These are phyloP conservation scores for Linum trigynum DNA, from an alignment of 345 rosid genomes.

Conservation along the genomic window DNA sequence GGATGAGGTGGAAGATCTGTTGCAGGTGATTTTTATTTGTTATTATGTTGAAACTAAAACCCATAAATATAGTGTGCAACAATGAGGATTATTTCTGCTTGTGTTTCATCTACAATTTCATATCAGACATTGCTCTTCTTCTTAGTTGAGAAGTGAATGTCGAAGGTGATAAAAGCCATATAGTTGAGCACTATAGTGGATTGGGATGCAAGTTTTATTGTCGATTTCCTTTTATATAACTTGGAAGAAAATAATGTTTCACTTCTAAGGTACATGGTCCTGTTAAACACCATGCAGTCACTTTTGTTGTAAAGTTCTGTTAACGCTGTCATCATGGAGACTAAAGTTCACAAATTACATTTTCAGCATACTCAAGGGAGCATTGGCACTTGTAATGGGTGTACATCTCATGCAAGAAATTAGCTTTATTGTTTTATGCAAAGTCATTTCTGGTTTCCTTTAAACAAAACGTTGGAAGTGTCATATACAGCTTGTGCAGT, in stretches of 20 bases:
- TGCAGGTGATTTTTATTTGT: constrained; percentile 42
- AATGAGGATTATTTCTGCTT: neutral
- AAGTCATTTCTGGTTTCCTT: neutral
- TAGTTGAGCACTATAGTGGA: neutral
- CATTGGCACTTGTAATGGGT: neutral
- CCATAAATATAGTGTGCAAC: neutral
- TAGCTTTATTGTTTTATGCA: neutral
- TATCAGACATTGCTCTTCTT: neutral
- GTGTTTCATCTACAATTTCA: neutral
- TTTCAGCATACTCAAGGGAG: neutral
- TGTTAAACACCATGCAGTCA: neutral
- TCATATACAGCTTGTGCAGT: too few relatives aligned
- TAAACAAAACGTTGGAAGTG: too few relatives aligned
- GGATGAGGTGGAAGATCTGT: constrained; percentile 50
- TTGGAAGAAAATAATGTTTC: neutral
- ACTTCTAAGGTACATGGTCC: neutral
- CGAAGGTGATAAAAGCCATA: neutral
- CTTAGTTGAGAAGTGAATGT: neutral
- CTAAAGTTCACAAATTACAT: neutral
- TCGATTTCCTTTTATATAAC: too few relatives aligned
- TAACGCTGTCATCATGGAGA: neutral
- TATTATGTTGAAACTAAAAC: neutral
- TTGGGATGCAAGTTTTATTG: neutral
- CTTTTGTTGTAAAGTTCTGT: neutral
- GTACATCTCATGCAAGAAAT: neutral